phyloP scores from a whole-genome alignment of 805 yeast genomes.

The Metschnikowia anglica region DNA sequence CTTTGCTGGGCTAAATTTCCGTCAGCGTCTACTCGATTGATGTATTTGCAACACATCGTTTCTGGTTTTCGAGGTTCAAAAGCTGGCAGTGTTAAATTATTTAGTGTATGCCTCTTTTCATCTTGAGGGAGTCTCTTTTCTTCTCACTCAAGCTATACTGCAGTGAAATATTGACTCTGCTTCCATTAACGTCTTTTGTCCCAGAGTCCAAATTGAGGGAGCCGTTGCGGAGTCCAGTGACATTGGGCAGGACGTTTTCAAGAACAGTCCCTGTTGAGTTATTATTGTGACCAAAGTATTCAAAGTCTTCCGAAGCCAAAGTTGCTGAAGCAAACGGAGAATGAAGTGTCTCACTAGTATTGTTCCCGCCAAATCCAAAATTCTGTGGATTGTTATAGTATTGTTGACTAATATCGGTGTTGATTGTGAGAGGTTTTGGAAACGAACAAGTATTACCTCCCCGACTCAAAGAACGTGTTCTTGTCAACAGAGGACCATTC shows the following conservation, averaged over 20 bases:
- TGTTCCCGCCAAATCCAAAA: constrained; percentile 7
- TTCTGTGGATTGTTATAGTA: constrained; percentile 1
- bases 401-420: constrained; percentile 30
- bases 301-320: constrained; percentile 37
- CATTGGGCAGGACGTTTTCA: constrained; percentile 14
- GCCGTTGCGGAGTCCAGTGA: constrained; percentile 16
- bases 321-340: constrained; percentile 44
- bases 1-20: no score
- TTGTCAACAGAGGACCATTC: constrained; percentile 19
- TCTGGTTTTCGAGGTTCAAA: background rate
- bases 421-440: constrained; percentile 38
- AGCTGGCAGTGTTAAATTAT: background rate
- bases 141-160: constrained; percentile 42
- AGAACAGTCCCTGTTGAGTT: constrained; percentile 5
- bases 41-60: background rate
- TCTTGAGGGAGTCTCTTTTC: constrained; percentile 45
- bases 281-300: constrained; percentile 26
- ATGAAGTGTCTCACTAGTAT: constrained; percentile 27
- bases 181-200: constrained; percentile 18
- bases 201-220: constrained; percentile 16
- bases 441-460: constrained; percentile 25
- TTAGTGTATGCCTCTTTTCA: constrained; percentile 46
- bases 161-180: constrained; percentile 28
- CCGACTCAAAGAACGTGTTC: constrained; percentile 18
- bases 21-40: no score